These are phyloP conservation scores for Dendrocalamus sinicus DNA, from an alignment of 176 grass and related monocot species.

Conservation along the genomic window DNA sequence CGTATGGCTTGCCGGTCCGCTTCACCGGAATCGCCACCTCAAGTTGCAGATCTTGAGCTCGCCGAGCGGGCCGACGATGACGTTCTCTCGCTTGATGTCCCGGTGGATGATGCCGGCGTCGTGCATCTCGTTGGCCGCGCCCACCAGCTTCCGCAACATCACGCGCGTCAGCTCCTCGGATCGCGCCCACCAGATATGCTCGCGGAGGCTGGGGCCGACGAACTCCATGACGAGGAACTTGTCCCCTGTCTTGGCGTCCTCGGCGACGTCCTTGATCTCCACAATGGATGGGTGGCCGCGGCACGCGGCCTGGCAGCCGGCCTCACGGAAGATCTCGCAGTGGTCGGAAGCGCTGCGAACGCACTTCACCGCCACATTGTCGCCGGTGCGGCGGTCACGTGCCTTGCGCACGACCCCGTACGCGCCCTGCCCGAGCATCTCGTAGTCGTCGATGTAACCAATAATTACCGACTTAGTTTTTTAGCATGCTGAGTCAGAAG, in stretches of 20 bases:
- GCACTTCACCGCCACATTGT: too few relatives aligned
- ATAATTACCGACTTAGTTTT: too few relatives aligned
- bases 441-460: too few relatives aligned
- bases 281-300: conserved; percentile 6
- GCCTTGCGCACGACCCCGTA: too few relatives aligned
- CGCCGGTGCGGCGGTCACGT: too few relatives aligned
- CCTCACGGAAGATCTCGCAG: too few relatives aligned
- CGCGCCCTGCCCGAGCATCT: too few relatives aligned
- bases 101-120: conserved; percentile 33
- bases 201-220: not conserved
- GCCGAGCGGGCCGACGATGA: conserved; percentile 17
- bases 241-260: not conserved
- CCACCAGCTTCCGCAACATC: not conserved
- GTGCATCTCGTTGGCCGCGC: conserved; percentile 19
- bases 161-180: not conserved
- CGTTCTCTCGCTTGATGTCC: conserved; percentile 48
- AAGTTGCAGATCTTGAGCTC: conserved; percentile 44
- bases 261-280: not conserved
- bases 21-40: not conserved
- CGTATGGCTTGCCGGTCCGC: too few relatives aligned
- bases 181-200: not conserved
- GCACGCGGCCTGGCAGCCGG: not conserved
- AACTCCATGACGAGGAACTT: not conserved
- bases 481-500: too few relatives aligned
- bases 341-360: too few relatives aligned